Conservation (phyloP, 768 basidiomycete species). For the Exsudoporus frostii region DNA sequence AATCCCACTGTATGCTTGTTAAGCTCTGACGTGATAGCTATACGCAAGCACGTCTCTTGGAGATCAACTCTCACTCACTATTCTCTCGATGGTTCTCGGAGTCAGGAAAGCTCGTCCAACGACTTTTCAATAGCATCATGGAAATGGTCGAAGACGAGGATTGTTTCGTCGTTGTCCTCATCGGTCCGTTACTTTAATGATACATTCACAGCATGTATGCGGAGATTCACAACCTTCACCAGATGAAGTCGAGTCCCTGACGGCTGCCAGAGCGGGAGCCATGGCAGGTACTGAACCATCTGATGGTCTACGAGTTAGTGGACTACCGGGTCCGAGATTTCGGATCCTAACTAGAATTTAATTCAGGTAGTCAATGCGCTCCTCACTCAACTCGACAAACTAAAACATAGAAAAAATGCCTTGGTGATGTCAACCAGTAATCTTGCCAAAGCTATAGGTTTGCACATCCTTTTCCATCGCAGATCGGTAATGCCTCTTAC, state of each 20-base stretch:
- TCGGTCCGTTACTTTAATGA: conserved; percentile 49
- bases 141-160: conserved; percentile 92
- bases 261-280: conserved; percentile 90
- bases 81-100: conserved; percentile 99
- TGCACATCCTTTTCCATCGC: conserved; percentile 12
- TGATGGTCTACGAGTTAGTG: conserved; percentile 80
- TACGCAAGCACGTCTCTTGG: conserved; percentile 80
- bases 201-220: conserved; percentile 3
- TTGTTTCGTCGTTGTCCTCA: conserved; percentile 89
- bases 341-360: background rate
- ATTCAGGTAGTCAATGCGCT: conserved; percentile 93
- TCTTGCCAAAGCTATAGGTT: conserved; percentile 90
- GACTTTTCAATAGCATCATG: conserved; percentile 82
- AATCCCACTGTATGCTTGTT: background rate
- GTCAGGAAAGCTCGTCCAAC: conserved; percentile 95
- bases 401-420: conserved; percentile 91
- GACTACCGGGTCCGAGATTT: background rate
- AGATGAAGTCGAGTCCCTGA: conserved; percentile 98
- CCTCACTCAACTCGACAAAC: conserved; percentile 93
- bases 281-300: conserved; percentile 96
- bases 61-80: conserved; percentile 97
- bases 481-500: background rate
- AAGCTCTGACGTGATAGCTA: conserved; percentile 51
- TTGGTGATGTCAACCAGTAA: conserved; percentile 97
- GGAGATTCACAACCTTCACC: background rate